A percentile compares a stretch with the other conserved stretches of the same genome.
phyloP scores from a whole-genome alignment of 2,329 filamentous ascomycete genomes.

The Cladosporium sp. region DNA sequence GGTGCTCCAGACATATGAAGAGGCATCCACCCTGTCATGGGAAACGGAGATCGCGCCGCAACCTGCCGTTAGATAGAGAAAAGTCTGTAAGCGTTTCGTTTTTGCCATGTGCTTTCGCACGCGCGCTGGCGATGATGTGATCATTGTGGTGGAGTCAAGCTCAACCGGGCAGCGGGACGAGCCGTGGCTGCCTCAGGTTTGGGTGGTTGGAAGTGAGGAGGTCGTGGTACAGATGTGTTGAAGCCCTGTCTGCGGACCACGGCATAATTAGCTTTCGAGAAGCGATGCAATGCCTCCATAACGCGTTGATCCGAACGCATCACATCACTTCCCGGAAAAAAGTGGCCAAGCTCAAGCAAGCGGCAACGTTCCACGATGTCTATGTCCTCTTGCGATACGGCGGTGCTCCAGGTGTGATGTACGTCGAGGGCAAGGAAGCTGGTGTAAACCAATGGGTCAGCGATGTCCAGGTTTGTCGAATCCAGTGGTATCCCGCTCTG shows the following conservation, averaged over 20 bases:
- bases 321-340: slow-evolving; percentile 83
- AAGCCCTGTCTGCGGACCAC: not conserved
- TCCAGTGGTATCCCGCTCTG: not conserved
- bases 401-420: slow-evolving; percentile 74
- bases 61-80: slow-evolving; percentile 1
- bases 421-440: slow-evolving; percentile 63
- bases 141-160: slow-evolving; percentile 14
- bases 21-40: not conserved
- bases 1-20: not conserved
- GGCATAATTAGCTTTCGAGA: not conserved
- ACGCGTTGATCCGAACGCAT: slow-evolving; percentile 72
- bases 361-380: slow-evolving; percentile 60
- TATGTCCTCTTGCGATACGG: slow-evolving; percentile 68
- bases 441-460: slow-evolving; percentile 65
- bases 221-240: not conserved
- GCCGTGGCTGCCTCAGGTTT: not conserved
- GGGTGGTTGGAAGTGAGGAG: not conserved
- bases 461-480: slow-evolving; percentile 53
- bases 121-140: not conserved
- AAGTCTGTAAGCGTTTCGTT: slow-evolving; percentile 13
- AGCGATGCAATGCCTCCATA: slow-evolving; percentile 29
- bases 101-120: not conserved
- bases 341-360: slow-evolving; percentile 62
- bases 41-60: slow-evolving; percentile 2
- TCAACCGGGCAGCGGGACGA: not conserved